phyloP scores from a whole-genome alignment of 2,329 filamentous ascomycete species.

The Claviceps sorghi region DNA sequence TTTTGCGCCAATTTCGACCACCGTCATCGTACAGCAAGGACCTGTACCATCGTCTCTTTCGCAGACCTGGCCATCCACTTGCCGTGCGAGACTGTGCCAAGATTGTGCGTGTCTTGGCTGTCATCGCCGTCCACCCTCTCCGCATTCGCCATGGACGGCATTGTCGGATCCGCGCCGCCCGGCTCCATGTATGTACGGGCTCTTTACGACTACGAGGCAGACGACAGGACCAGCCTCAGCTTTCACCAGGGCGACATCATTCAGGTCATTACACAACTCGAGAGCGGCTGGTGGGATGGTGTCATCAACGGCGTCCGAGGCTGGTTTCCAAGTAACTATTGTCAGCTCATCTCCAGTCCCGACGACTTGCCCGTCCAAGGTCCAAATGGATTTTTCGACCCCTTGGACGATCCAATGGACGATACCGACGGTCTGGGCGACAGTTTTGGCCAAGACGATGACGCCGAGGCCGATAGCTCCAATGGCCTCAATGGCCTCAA shows the following conservation, averaged over 20 bases:
- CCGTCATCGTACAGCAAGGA: background rate
- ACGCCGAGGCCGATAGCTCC: slow-evolving; percentile 32
- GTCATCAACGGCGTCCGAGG: slow-evolving; percentile 92
- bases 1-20: background rate
- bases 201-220: slow-evolving; percentile 93
- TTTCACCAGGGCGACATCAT: slow-evolving; percentile 96
- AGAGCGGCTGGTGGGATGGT: slow-evolving; percentile 99
- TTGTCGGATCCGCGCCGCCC: slow-evolving; percentile 42
- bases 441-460: slow-evolving; percentile 51
- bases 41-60: background rate
- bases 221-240: slow-evolving; percentile 91
- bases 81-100: background rate
- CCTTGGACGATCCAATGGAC: slow-evolving; percentile 47
- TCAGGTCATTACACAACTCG: slow-evolving; percentile 93
- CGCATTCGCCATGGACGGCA: slow-evolving; percentile 39
- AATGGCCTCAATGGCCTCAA: slow-evolving; percentile 32
- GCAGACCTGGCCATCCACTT: background rate
- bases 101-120: background rate
- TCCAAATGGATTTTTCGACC: slow-evolving; percentile 39
- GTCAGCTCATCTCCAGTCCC: slow-evolving; percentile 64
- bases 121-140: background rate
- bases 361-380: slow-evolving; percentile 55
- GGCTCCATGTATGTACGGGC: slow-evolving; percentile 83
- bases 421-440: slow-evolving; percentile 53
- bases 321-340: slow-evolving; percentile 99